These are phyloP conservation scores for Berkeleyomyces basicola DNA, from an alignment of 2,329 filamentous ascomycete species.

Conservation along the genomic window DNA sequence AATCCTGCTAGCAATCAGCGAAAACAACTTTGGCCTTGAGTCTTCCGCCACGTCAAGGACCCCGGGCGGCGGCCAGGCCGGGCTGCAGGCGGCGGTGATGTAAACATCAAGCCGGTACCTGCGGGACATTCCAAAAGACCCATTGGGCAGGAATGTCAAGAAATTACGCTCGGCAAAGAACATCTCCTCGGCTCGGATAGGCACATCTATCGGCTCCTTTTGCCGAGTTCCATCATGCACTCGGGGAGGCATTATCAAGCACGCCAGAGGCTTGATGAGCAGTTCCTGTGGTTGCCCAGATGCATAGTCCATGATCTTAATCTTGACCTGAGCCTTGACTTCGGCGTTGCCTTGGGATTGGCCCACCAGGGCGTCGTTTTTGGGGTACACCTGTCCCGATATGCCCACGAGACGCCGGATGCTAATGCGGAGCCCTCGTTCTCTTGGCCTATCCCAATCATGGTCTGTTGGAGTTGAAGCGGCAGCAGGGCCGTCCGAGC, in stretches of 20 bases:
- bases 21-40: constrained; percentile 1
- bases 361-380: no score
- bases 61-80: constrained; percentile 36
- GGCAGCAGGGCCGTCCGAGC: background rate
- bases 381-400: background rate
- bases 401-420: background rate
- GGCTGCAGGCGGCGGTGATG: constrained; percentile 32
- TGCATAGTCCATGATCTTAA: background rate
- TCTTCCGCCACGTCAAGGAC: constrained; percentile 11
- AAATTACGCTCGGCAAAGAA: constrained; percentile 36
- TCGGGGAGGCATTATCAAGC: background rate
- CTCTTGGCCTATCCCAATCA: background rate
- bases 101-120: constrained; percentile 35
- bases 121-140: constrained; percentile 31
- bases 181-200: constrained; percentile 20
- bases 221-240: background rate
- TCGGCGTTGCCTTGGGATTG: background rate
- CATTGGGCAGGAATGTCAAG: constrained; percentile 31
- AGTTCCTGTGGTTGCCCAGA: constrained; percentile 5
- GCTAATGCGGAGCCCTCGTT: background rate
- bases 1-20: constrained; percentile 9
- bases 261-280: background rate
- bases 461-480: background rate
- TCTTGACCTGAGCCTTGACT: background rate
- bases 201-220: background rate